Base-by-base conservation (phyloP, 2,329 filamentous ascomycete species). In the Microsporum audouinii region DNA sequence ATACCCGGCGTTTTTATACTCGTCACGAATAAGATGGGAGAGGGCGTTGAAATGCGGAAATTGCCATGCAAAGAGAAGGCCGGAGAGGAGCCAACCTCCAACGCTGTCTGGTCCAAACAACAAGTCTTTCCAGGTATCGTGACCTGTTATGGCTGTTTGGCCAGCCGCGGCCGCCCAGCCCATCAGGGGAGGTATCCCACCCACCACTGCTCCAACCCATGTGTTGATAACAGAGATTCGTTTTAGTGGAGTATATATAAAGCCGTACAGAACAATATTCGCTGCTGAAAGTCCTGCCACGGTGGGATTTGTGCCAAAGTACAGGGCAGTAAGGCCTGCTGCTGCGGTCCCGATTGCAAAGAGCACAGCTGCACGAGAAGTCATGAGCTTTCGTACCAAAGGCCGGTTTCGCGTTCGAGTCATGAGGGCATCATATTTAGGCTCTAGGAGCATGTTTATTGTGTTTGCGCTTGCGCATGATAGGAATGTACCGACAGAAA, bases 11-110 rank as follows among this genome's bases (percentile, higher is more conserved):
- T 76, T 74, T 65, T 85, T 87, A 79, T 99, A 99, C 72, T 99
- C 94, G 6, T 95, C 86, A 23, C 90, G 82, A 63, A 97, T 95
- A 2, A 84, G 80, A 83, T 92, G 95, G 55, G 88, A 91, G 27
- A 99, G 80, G 0, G 91, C 88, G 81, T 96, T 97, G 78, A 99
- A 99, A 76, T 99, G 94, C 2, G 94, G 91, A 71, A 99, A 97
- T 71, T 99, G 92, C 94, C 94, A 99, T 10, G 91, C 88, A 66
- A 96, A 95, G 3, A 99, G 79, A 5, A 97, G 77, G 0, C 82
- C 84, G 0, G 89, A 92, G 12, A 96, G 78, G 0, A 97, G 77
- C 94, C 94, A 99, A 2, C 92, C 94, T 3, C 94, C 94, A 8
- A 85, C 76, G 31, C 79, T 81, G 72, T 84, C 69, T 72, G 86